phyloP scores from a whole-genome alignment of 2,329 filamentous ascomycete species.

The Trichoderma afroharzianum region DNA sequence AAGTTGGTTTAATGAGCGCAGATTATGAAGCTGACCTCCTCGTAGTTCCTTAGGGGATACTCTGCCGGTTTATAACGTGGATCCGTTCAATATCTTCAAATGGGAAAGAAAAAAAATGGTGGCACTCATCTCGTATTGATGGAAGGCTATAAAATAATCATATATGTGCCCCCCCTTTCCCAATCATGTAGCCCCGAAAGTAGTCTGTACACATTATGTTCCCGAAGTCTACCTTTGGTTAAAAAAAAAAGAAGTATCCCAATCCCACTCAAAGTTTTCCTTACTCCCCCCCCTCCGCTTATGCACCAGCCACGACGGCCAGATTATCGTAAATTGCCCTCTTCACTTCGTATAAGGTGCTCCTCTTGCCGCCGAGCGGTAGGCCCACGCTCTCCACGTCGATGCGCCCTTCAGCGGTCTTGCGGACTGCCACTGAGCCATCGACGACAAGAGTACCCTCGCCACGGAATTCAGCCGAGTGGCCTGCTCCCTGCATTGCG shows the following conservation, averaged over 20 bases:
- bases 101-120: too few relatives aligned
- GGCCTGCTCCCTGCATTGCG: conserved; percentile 75
- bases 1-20: background rate
- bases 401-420: conserved; percentile 80
- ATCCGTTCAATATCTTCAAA: background rate
- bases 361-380: conserved; percentile 38
- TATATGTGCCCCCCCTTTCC: background rate
- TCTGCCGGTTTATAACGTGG: background rate
- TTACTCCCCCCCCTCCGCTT: conserved; percentile 3
- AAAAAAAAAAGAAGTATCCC: background rate
- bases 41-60: background rate
- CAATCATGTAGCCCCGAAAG: background rate
- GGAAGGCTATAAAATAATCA: conserved; percentile 5
- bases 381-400: conserved; percentile 76
- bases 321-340: conserved; percentile 90
- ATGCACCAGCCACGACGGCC: conserved; percentile 80
- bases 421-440: conserved; percentile 80
- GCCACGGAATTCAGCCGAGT: conserved; percentile 87
- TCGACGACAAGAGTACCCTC: conserved; percentile 91
- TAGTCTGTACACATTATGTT: background rate
- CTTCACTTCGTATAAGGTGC: conserved; percentile 83
- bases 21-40: background rate
- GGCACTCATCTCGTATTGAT: conserved; percentile 25
- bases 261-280: background rate
- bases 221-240: background rate